Percentiles rank a stretch among this genome's conserved stretches.
phyloP scores from a whole-genome alignment of 352 stramenopile species.

The Elongisporangium senticosum region DNA sequence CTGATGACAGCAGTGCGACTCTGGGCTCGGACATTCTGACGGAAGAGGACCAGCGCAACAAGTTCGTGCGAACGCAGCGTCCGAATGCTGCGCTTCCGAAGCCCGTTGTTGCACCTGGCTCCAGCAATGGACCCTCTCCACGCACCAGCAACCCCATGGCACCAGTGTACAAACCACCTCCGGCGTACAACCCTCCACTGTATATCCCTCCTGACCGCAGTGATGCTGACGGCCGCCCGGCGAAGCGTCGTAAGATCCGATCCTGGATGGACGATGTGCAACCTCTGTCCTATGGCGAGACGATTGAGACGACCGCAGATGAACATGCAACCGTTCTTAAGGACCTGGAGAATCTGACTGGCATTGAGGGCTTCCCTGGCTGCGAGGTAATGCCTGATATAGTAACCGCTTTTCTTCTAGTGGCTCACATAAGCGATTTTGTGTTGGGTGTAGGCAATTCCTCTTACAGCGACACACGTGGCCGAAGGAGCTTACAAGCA shows the following conservation, averaged over 20 bases:
- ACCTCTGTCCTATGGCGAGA: slow-evolving; percentile 56
- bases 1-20: slow-evolving; percentile 27
- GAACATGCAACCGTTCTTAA: slow-evolving; percentile 49
- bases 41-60: slow-evolving; percentile 50
- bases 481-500: slow-evolving; percentile 63
- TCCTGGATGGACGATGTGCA: slow-evolving; percentile 81
- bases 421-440: slow-evolving; percentile 7
- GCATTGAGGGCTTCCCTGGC: slow-evolving; percentile 69
- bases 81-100: neutral
- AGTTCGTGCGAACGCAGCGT: slow-evolving; percentile 49
- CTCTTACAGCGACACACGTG: slow-evolving; percentile 80
- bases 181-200: slow-evolving; percentile 65
- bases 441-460: slow-evolving; percentile 53
- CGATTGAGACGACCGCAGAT: slow-evolving; percentile 48
- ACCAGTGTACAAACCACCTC: slow-evolving; percentile 11
- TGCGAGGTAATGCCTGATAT: slow-evolving; percentile 74
- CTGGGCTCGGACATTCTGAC: slow-evolving; percentile 65
- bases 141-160: no score
- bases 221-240: slow-evolving; percentile 34
- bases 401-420: no score
- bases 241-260: slow-evolving; percentile 83
- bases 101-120: neutral
- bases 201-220: slow-evolving; percentile 63
- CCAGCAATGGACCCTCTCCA: no score
- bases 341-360: slow-evolving; percentile 65